These are phyloP conservation scores for Zymoseptoria passerinii DNA, from an alignment of 2,329 filamentous ascomycete genomes.

Conservation along the genomic window DNA sequence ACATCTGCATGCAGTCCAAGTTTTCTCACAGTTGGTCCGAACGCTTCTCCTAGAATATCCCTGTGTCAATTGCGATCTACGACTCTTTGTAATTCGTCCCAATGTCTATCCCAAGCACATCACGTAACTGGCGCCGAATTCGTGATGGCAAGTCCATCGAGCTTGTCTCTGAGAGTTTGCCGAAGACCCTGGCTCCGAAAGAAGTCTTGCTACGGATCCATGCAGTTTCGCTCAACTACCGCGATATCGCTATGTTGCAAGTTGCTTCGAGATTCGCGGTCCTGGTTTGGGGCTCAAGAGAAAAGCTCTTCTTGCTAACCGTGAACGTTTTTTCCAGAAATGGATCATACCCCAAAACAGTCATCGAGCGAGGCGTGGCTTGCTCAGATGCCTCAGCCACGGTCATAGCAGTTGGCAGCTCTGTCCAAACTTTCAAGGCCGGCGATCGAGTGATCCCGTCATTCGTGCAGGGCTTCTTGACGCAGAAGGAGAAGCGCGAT, in stretches of 20 bases:
- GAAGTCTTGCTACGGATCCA: conserved; percentile 44
- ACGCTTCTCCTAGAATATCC: too few relatives aligned
- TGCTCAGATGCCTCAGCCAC: conserved; percentile 29
- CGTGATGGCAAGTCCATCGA: conserved; percentile 22
- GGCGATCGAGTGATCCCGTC: conserved; percentile 20
- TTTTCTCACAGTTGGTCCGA: too few relatives aligned
- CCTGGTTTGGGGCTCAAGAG: conserved; percentile 11
- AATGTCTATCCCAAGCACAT: conserved; percentile 6
- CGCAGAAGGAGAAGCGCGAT: conserved; percentile 26
- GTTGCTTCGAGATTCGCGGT: background rate
- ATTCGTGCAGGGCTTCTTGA: conserved; percentile 38
- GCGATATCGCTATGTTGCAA: conserved; percentile 30
- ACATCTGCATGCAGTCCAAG: too few relatives aligned
- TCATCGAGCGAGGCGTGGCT: conserved; percentile 22
- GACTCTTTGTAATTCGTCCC: too few relatives aligned
- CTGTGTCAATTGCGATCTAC: too few relatives aligned
- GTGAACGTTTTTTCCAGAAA: too few relatives aligned
- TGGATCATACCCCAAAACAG: conserved; percentile 28
- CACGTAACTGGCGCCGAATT: conserved; percentile 29
- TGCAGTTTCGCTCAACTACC: conserved; percentile 45
- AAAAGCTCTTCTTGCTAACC: too few relatives aligned
- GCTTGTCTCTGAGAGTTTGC: conserved; percentile 10
- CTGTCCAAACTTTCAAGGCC: conserved; percentile 13
- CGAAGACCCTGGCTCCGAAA: conserved; percentile 22
- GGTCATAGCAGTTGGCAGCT: conserved; percentile 15